Conservation (phyloP, 2,329 filamentous ascomycete genomes). For the Paradendryphiella salina region DNA sequence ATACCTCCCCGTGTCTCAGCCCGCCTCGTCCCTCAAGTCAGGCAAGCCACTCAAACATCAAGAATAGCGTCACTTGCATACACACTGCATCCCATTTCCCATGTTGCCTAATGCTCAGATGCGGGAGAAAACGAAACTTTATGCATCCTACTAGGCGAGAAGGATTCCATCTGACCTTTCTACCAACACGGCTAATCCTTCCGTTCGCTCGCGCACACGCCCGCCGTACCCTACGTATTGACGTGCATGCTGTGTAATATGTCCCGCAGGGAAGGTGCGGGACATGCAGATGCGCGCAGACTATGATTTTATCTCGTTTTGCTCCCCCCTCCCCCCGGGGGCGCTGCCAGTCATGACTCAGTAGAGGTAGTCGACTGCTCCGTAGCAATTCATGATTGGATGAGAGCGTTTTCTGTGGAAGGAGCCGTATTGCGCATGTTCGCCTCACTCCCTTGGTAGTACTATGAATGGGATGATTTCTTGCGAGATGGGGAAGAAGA, state of each 20-base stretch:
- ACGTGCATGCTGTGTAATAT: constrained; percentile 14
- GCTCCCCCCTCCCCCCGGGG: neutral
- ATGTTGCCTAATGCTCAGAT: neutral
- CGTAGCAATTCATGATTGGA: constrained; percentile 3
- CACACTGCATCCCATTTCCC: neutral
- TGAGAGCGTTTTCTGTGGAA: neutral
- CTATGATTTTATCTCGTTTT: neutral
- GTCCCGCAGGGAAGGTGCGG: constrained; percentile 1
- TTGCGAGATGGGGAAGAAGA: too few relatives aligned
- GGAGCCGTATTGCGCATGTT: too few relatives aligned
- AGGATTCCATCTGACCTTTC: neutral
- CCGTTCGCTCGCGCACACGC: neutral
- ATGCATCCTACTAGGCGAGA: neutral
- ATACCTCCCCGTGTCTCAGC: neutral
- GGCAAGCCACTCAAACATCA: too few relatives aligned
- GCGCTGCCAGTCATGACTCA: constrained; percentile 10
- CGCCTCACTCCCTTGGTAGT: too few relatives aligned
- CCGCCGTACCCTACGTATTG: constrained; percentile 4
- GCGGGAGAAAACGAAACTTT: neutral
- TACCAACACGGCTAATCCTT: constrained; percentile 3
- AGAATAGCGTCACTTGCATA: constrained; percentile 2
- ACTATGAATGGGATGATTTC: too few relatives aligned
- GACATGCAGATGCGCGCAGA: constrained; percentile 1
- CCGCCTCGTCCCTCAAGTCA: too few relatives aligned
- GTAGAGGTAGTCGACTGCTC: constrained; percentile 5